Base-by-base conservation (phyloP, 78 protist genomes). In the Dictyostelium capitatum region DNA sequence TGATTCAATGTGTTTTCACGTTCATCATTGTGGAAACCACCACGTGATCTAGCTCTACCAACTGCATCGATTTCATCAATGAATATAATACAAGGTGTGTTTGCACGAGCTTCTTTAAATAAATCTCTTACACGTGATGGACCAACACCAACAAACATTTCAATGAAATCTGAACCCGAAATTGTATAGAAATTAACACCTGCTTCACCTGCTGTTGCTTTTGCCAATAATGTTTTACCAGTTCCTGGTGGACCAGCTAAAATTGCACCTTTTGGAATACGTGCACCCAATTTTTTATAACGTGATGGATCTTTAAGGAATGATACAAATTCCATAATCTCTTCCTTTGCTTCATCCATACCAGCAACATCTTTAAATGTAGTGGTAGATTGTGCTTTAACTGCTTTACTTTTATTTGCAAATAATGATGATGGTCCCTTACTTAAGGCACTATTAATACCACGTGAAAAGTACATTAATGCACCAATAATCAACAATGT, bases 161-260 rank as follows among this genome's bases (percentile, higher is more conserved):
- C 98, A 8, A 96, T 83, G 64, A 97, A 98, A 62, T 98, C 99
- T 10, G 98, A 95, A 30, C 99, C 99, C 9, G 95, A 74, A 64
- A 94, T 95, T 15, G 97, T 90, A 80, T 95, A 96, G 89, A 98
- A 98, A 11, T 98, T 97, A 1, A 95, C 74, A 80, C 92, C 92
- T 1, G 89, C 72, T 54, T 93, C 99, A 43, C 96, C 96, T n/a
- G 96, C 96, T 1, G 96, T 93, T 5, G 96, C 96, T 51, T 93
- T 93, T 54, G 96, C 96, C 1, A 93, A 25, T 53, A 93, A 57
- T 1, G 96, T 93, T 70, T 93, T 93, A 78, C 96, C 99, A 0
- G 98, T 96, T 0, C 99, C 99, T 25, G 99, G 99, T 12, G 99
- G 99, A 20, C 99, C 99, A 3, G 94, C 96, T 41, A 98, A 83